Evolutionary conservation across 2,329 filamentous ascomycete genomes (phyloP).

Genomic region (Fusarium bulbicola): DNA sequence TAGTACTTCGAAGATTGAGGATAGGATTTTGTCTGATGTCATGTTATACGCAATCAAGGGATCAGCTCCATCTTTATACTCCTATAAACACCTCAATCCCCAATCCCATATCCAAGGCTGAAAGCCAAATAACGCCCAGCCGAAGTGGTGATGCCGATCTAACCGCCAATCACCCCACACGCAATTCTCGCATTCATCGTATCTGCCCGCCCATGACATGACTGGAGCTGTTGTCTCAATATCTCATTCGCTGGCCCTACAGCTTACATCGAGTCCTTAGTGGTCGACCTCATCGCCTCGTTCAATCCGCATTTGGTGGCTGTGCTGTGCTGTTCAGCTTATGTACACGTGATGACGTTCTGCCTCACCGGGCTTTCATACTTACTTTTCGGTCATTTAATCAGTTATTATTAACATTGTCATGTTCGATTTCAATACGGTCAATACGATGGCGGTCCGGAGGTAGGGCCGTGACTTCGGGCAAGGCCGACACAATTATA

Average conservation of each 20-base stretch:
- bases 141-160: background rate
- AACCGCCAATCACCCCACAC: background rate
- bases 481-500: background rate
- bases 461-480: background rate
- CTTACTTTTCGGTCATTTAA: background rate
- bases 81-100: background rate
- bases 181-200: constrained; percentile 36
- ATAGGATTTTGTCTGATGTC: background rate
- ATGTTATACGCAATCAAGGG: background rate
- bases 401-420: background rate
- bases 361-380: background rate
- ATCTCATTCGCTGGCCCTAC: constrained; percentile 1
- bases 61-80: constrained; percentile 20
- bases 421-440: background rate
- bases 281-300: background rate
- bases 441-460: background rate
- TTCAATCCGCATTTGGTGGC: constrained; percentile 9
- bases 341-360: constrained; percentile 2
- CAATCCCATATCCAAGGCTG: background rate
- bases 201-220: constrained; percentile 1
- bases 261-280: background rate
- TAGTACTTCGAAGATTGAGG: background rate
- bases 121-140: background rate
- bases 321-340: constrained; percentile 19
- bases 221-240: background rate